Evolutionary conservation across 2,329 filamentous ascomycete species (phyloP), one percentile per base, ranked within the genome.

Genomic region (Sphaerulina populicola): DNA sequence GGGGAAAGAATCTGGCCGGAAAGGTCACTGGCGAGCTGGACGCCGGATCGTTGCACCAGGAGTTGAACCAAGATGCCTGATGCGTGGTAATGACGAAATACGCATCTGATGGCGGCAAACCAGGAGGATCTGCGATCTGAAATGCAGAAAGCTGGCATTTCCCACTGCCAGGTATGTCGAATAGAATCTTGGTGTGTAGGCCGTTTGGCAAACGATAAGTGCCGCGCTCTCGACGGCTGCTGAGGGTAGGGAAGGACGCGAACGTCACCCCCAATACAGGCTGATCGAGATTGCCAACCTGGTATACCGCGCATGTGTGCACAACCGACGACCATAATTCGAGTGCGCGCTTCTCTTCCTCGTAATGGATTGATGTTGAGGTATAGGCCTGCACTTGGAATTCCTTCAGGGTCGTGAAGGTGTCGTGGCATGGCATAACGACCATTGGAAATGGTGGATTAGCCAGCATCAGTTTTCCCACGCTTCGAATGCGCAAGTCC

Each of bases 251-350:
- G 21, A 53, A 53, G 1, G 45, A 3, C 6, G 15, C 10, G 40
- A 58, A 60, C 15, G 41, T 47, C 11, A 60, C 44, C 6, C 40
- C 58, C 7, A 58, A 15, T 6, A 58, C 45, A 30, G 40, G 15
- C 21, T 43, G 40, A 11, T n/a, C 12, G 7, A 23, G 40, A 8
- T 9, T 3, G 11, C 40, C 40, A 29, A 29, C 12, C 15, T 43
- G 5, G 40, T 27, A 43, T 14, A 43, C 8, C 11, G 51, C 21
- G 27, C 52, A 53, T 12, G 31, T 29, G n/a, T 50, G 27, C 29
- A 45, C 9, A 6, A 15, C 42, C 55, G 56, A 12, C 21, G 38
- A 9, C 43, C 41, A 15, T 21, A 42, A 15, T 46, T 44, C 48
- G 49, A 55, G 5, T 47, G 27, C 51, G 47, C 3, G 42, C 49